Evolutionary conservation across 176 grass and related monocot genomes (phyloP), one percentile per base, ranked within the genome.

Genomic region (Luzula sylvatica): DNA sequence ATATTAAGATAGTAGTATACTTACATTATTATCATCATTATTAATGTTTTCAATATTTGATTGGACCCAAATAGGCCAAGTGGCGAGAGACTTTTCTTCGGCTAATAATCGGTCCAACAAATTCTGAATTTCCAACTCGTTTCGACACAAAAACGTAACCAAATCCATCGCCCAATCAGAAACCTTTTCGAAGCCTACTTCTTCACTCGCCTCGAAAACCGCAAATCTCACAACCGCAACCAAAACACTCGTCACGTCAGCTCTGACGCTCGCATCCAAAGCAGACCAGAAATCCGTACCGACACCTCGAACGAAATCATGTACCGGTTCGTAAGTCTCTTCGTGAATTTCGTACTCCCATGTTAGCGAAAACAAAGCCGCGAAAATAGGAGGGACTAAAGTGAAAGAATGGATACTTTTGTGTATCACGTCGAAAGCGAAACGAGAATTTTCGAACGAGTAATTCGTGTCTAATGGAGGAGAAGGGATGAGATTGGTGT

Each of bases 51-150:
- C 22, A 16, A 46, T 63, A 26, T 63, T 40, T 58, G 73, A 80
- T 42, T 45, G 77, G 40, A 85, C 64, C 90, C 90, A 95, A 44
- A 86, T 67, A 0, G 90, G 84, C 90, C 90, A 95, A 63, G 58
- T 46, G 15, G 24, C 43, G 22, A 44, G 2, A 44, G 66, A 52
- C 53, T 88, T 70, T 30, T 81, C 64, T 72, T 88, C 83, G 22
- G 66, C 72, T 52, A 95, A 61, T 48, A 95, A 59, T n/a, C 70
- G 71, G 52, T 86, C 74, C 49, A 74, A 78, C 41, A 88, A 76
- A 5, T 11, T 54, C 65, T 95, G 84, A 71, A 88, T 50, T 45
- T 76, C 75, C 46, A 35, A 70, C 35, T 74, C 54, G 54, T 75
- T 76, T 66, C 73, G 67, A 63, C 71, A 73, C 46, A 86, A 57